Evolutionary conservation across 768 basidiomycete genomes (phyloP).

Genomic region (Lyophyllum atratum): DNA sequence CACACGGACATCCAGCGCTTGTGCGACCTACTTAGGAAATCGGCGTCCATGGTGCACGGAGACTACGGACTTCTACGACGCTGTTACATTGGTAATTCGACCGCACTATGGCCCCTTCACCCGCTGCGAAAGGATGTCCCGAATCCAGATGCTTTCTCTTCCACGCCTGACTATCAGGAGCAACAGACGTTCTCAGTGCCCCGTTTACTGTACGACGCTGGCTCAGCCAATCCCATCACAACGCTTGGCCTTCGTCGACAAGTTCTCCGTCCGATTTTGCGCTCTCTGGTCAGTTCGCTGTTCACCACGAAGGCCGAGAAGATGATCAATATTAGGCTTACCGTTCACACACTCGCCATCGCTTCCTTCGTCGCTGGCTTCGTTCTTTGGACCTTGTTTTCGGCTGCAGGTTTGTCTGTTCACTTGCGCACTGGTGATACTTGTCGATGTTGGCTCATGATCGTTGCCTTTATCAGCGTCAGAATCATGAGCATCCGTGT

Average conservation of each 20-base stretch:
- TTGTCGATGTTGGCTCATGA: neutral
- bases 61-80: neutral
- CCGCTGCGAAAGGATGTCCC: neutral
- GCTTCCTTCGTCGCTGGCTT: neutral
- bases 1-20: no score
- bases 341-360: neutral
- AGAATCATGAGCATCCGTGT: neutral
- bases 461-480: neutral
- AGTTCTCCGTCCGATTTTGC: neutral
- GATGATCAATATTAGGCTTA: neutral
- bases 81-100: neutral
- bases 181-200: no score
- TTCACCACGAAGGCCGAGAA: neutral
- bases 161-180: neutral
- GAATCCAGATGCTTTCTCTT: neutral
- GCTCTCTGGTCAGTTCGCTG: neutral
- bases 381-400: neutral
- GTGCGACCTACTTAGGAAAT: no score
- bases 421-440: neutral
- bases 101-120: neutral
- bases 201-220: no score
- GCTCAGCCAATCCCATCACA: no score
- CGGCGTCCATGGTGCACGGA: neutral
- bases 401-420: neutral
- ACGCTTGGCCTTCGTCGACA: neutral